Evolutionary conservation across 768 basidiomycete genomes (phyloP).

Genomic region (Piloderma croceum): DNA sequence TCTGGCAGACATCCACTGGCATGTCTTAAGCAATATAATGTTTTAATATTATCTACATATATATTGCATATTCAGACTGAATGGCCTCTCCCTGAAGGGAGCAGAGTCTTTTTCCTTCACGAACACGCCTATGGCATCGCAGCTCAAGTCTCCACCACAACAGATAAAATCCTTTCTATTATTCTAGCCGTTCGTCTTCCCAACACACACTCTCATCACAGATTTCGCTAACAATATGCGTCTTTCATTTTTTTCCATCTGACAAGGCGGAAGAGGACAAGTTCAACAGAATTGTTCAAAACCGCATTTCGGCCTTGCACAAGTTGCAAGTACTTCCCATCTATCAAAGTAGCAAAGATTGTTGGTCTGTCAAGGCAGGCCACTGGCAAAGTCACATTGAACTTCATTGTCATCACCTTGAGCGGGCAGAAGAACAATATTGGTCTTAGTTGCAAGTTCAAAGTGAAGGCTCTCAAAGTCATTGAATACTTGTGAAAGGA

Average conservation of each 20-base stretch:
- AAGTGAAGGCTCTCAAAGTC: conserved; percentile 89
- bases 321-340: conserved; percentile 63
- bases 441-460: conserved; percentile 93
- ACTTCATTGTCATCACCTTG: conserved; percentile 77
- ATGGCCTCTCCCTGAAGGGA: conserved; percentile 83
- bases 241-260: conserved; percentile 72
- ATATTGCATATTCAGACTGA: too few species aligned
- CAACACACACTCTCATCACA: background rate
- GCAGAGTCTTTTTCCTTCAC: conserved; percentile 93
- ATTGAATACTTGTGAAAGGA: conserved; percentile 86
- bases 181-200: conserved; percentile 53
- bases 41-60: too few species aligned
- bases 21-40: too few species aligned
- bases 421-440: conserved; percentile 82
- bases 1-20: too few species aligned
- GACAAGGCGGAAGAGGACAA: conserved; percentile 75
- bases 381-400: conserved; percentile 87
- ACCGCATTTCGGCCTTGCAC: conserved; percentile 40
- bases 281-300: conserved; percentile 64
- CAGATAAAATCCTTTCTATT: conserved; percentile 67
- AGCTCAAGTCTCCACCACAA: conserved; percentile 77
- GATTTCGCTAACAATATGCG: background rate
- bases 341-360: conserved; percentile 71
- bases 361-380: conserved; percentile 73
- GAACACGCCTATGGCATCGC: conserved; percentile 94